These are phyloP conservation scores for Xylaria sp. DNA, from an alignment of 2,329 filamentous ascomycete species.

Conservation along the genomic window DNA sequence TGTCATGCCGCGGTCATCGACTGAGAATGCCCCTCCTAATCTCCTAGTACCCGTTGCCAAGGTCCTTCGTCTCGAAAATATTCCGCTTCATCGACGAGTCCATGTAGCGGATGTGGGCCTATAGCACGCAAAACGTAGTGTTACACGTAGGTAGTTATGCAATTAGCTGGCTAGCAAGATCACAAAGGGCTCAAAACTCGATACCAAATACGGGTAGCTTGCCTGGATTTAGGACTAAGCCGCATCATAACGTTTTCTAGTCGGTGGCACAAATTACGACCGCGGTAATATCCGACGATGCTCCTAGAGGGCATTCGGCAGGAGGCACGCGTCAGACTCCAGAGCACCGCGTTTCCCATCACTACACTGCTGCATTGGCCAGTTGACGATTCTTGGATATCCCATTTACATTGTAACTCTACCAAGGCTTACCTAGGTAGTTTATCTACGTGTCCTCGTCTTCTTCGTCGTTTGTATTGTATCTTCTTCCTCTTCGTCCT, in stretches of 20 bases:
- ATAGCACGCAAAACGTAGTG: no score
- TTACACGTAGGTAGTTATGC: not conserved
- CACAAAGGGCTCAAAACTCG: no score
- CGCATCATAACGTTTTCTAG: no score
- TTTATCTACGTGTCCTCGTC: slow-evolving; percentile 58
- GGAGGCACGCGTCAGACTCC: no score
- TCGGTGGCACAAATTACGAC: no score
- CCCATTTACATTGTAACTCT: not conserved
- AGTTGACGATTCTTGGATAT: not conserved
- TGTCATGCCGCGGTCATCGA: not conserved
- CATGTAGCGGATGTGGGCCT: not conserved
- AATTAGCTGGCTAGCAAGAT: not conserved
- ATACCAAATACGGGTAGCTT: no score
- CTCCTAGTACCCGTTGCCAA: no score
- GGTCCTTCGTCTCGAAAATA: not conserved
- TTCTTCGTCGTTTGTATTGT: slow-evolving; percentile 61
- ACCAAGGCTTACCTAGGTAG: not conserved
- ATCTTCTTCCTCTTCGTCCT: slow-evolving; percentile 82
- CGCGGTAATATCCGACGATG: no score
- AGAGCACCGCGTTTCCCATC: no score
- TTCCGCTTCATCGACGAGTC: not conserved
- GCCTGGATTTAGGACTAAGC: no score
- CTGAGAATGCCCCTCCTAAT: not conserved
- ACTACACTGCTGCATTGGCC: not conserved
- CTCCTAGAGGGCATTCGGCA: no score